These are phyloP conservation scores for Xerophyta viscosa DNA, from an alignment of 106 monocot species.

Conservation along the genomic window DNA sequence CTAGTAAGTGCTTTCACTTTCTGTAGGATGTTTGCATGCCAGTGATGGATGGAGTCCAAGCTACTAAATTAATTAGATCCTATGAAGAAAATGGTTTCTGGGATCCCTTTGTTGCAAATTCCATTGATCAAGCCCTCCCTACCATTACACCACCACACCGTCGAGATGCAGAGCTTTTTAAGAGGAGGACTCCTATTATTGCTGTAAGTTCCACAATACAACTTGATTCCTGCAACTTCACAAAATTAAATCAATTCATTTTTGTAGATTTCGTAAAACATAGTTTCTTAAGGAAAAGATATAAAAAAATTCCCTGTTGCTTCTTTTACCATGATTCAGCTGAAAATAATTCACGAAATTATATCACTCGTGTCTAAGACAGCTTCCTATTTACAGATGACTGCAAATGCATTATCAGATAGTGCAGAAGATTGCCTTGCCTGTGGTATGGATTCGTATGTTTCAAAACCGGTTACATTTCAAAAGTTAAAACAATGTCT, in stretches of 20 bases:
- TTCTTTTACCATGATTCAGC: no score
- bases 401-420: constrained; percentile 62
- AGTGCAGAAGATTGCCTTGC: constrained; percentile 64
- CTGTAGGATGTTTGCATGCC: constrained; percentile 81
- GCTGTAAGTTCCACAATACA: constrained; percentile 34
- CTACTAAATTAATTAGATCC: constrained; percentile 57
- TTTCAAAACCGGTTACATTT: constrained; percentile 69
- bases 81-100: constrained; percentile 58
- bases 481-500: constrained; percentile 58
- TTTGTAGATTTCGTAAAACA: background rate
- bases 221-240: no score
- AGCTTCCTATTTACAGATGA: constrained; percentile 44
- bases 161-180: constrained; percentile 9
- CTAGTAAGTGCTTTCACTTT: no score
- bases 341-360: no score
- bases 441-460: constrained; percentile 72
- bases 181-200: constrained; percentile 45
- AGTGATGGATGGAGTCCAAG: constrained; percentile 75
- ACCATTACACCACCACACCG: constrained; percentile 2
- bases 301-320: no score
- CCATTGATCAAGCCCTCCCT: constrained; percentile 6
- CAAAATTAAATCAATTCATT: no score
- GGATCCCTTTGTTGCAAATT: constrained; percentile 33
- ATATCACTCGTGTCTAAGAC: background rate
- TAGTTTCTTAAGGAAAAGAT: background rate